Evolutionary conservation across 352 stramenopile genomes (phyloP).

Genomic region (Phytophthora citricola): DNA sequence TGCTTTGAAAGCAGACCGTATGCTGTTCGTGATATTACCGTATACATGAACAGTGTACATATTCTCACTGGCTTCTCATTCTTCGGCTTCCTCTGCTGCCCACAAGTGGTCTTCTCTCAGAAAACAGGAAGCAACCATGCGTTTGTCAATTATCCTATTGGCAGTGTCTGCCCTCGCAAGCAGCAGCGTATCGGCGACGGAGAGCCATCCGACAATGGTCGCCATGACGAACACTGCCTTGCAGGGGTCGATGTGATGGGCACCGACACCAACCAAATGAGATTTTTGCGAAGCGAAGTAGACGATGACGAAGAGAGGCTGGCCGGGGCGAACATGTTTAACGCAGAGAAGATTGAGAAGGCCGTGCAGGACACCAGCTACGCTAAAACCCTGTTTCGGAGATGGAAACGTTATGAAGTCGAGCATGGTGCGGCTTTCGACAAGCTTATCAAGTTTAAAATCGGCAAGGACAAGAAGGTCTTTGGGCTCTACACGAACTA

Average conservation of each 20-base stretch:
- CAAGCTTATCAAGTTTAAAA: too few relatives aligned
- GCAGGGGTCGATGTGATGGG: neutral
- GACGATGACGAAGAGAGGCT: slow-evolving; percentile 8
- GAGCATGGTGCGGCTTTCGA: neutral
- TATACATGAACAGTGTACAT: too few relatives aligned
- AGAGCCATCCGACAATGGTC: neutral
- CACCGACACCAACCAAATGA: neutral
- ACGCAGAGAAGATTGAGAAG: slow-evolving; percentile 2
- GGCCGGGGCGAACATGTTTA: slow-evolving; percentile 11
- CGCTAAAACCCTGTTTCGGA: slow-evolving; percentile 11
- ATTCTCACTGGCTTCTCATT: neutral
- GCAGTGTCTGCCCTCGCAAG: neutral
- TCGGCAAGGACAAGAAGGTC: too few relatives aligned
- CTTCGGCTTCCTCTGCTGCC: neutral
- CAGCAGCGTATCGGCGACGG: neutral
- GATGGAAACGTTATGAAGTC: slow-evolving; percentile 8
- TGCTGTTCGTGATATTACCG: too few relatives aligned
- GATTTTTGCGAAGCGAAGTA: neutral
- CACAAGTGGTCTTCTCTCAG: neutral
- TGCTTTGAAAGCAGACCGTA: too few relatives aligned
- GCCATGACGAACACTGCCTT: neutral
- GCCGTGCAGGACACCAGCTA: slow-evolving; percentile 7
- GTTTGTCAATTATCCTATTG: neutral
- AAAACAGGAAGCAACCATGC: neutral
- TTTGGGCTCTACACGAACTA: too few relatives aligned